phyloP scores from a whole-genome alignment of 805 yeast genomes.

The Suhomyces kilbournensis region DNA sequence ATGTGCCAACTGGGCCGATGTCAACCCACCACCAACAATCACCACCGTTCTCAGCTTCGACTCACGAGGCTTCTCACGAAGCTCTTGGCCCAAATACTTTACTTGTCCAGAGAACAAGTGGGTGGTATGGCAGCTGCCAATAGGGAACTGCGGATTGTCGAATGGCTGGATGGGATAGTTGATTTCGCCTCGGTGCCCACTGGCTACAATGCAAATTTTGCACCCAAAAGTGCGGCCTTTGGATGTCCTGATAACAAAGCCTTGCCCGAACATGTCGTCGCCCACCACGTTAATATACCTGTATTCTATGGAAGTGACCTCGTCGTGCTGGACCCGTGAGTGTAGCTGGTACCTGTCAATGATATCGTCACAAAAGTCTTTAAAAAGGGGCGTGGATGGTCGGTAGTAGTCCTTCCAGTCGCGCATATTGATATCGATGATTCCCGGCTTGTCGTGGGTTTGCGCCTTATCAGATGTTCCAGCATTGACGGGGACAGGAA shows the following conservation, averaged over 20 bases:
- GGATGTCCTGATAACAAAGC: constrained; percentile 31
- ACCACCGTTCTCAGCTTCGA: constrained; percentile 16
- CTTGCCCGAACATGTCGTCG: constrained; percentile 21
- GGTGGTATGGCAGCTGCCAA: constrained; percentile 36
- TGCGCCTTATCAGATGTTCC: constrained; percentile 1
- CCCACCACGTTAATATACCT: constrained; percentile 21
- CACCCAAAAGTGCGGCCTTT: constrained; percentile 32
- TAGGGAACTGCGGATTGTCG: constrained; percentile 12
- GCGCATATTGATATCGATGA: constrained; percentile 43
- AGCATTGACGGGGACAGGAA: constrained; percentile 15
- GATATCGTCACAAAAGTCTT: constrained; percentile 37
- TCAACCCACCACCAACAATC: constrained; percentile 46
- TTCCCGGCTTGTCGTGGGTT: constrained; percentile 31
- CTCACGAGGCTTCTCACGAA: constrained; percentile 8
- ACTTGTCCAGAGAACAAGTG: constrained; percentile 28
- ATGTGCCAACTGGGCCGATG: constrained; percentile 46
- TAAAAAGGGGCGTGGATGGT: constrained; percentile 39
- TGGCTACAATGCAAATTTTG: constrained; percentile 31
- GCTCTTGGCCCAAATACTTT: constrained; percentile 19
- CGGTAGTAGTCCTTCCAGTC: constrained; percentile 45
- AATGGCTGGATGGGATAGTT: constrained; percentile 30
- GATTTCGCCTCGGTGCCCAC: constrained; percentile 35
- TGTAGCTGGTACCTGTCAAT: constrained; percentile 30
- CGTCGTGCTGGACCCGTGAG: constrained; percentile 28
- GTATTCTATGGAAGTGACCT: constrained; percentile 32